Base-by-base conservation (phyloP, 805 yeast genomes). In the Metschnikowia gelsemii region DNA sequence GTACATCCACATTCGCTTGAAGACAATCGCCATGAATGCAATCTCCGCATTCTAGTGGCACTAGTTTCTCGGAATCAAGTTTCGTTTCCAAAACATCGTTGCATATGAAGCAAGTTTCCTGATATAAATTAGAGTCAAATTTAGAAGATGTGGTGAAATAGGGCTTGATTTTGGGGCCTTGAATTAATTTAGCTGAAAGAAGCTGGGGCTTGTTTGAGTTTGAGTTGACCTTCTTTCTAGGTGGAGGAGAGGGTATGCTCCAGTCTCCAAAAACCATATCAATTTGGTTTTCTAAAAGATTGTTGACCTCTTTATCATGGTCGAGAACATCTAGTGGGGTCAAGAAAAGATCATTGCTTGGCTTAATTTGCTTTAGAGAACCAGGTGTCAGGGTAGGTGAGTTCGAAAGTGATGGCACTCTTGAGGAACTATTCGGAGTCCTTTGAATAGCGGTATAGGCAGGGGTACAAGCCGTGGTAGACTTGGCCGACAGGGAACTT, bases 21-120 rank as follows among this genome's bases (percentile, higher is more conserved):
- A 80, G 64, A 54, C 88, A 82, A 41, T 79, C 78, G 38, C 78
- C 81, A 55, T 82, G 88, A 28, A 72, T 64, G 32, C 64, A 58
- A 54, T 81, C 85, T 1, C 72, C 75, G 59, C 88, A 82, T 28
- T 57, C 58, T 23, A 81, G 61, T 42, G 70, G 72, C 11, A 80
- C 58, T 2, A 78, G 57, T 32, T 63, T 66, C 50, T 73, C 82
- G 8, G 70, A 64, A 14, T 58, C 58, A 20, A 75, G 61, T 35
- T 72, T 74, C 21, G 71, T 66, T 13, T 68, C 65, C 4, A 80
- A 57, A 2, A 70, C 64, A 37, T 80, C 80, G 5, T 72, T 72
- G 54, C 88, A 82, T 12, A 81, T 64, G 39, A 71, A 70, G 45
- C 79, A 80, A 2, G 17, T 27, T 14, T 42, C 45, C 9, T 35